Conservation (phyloP, 345 rosid genomes). For the Eucalyptus pauciflora region DNA sequence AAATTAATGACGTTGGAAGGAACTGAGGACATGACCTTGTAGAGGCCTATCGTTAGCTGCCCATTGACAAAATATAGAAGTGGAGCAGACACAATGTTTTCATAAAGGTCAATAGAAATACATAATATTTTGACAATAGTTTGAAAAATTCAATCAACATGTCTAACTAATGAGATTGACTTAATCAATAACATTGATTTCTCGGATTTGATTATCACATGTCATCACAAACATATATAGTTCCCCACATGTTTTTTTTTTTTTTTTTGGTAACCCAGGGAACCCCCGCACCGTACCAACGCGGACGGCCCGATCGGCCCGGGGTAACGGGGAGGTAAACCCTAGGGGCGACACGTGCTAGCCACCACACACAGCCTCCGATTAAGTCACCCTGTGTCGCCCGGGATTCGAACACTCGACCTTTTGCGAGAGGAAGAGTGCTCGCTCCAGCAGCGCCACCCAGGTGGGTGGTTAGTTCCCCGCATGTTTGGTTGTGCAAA, state of each 20-base stretch:
- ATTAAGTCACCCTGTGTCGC: no score
- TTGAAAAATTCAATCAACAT: background rate
- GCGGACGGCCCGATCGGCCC: no score
- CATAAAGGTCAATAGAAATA: background rate
- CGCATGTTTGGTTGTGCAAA: background rate
- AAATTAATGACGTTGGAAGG: background rate
- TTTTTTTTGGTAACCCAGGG: no score
- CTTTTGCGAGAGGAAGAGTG: no score
- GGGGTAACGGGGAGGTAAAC: no score
- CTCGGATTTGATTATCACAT: fast-evolving
- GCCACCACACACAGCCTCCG: no score
- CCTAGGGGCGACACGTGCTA: no score
- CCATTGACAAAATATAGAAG: background rate
- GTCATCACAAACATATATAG: background rate
- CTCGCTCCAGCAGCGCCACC: no score
- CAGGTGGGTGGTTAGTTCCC: no score
- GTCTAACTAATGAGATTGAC: background rate
- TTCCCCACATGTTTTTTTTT: no score
- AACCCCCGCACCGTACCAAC: no score
- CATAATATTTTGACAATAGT: background rate
- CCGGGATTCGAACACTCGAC: no score
- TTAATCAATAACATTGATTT: background rate
- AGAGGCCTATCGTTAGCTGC: background rate
- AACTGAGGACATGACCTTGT: background rate
- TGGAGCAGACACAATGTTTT: background rate